Evolutionary conservation across 1,284 basidiomycete genomes (phyloP).

Genomic region (Sanghuangporus weigelae): DNA sequence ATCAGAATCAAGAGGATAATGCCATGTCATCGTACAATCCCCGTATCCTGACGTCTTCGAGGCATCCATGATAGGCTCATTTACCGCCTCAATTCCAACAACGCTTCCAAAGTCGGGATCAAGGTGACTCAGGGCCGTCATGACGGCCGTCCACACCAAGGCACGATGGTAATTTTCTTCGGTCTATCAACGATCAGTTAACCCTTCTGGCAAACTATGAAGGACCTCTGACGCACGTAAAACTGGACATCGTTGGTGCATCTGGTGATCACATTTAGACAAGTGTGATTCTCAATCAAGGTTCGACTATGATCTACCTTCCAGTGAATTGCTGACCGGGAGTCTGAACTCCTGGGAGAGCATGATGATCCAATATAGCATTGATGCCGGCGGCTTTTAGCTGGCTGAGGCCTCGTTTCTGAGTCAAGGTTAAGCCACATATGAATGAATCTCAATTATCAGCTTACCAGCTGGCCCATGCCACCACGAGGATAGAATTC

Average conservation of each 20-base stretch:
- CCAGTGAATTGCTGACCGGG: conserved; percentile 61
- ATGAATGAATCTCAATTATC: background rate
- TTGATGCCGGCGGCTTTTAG: conserved; percentile 57
- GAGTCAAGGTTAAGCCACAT: background rate
- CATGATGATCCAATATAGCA: conserved; percentile 72
- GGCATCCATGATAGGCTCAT: conserved; percentile 71
- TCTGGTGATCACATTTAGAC: conserved; percentile 25
- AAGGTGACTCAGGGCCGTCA: conserved; percentile 65
- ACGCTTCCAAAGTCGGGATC: conserved; percentile 62
- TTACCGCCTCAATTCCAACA: conserved; percentile 69
- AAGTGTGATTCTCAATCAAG: background rate
- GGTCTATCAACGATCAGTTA: conserved; percentile 37
- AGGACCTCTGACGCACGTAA: conserved; percentile 44
- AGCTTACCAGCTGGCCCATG: conserved; percentile 51
- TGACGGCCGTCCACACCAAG: conserved; percentile 70
- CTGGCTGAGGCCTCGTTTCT: conserved; percentile 58
- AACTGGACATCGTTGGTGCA: conserved; percentile 69
- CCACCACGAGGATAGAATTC: conserved; percentile 71
- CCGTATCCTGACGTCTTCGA: conserved; percentile 60
- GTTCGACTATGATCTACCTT: conserved; percentile 34
- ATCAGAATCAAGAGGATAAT: background rate
- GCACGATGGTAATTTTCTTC: conserved; percentile 68
- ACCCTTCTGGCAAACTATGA: background rate
- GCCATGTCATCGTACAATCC: conserved; percentile 39
- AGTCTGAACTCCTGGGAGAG: conserved; percentile 64